Base-by-base conservation (phyloP, 352 stramenopile genomes). In the Globisporangium cylindrosporum region DNA sequence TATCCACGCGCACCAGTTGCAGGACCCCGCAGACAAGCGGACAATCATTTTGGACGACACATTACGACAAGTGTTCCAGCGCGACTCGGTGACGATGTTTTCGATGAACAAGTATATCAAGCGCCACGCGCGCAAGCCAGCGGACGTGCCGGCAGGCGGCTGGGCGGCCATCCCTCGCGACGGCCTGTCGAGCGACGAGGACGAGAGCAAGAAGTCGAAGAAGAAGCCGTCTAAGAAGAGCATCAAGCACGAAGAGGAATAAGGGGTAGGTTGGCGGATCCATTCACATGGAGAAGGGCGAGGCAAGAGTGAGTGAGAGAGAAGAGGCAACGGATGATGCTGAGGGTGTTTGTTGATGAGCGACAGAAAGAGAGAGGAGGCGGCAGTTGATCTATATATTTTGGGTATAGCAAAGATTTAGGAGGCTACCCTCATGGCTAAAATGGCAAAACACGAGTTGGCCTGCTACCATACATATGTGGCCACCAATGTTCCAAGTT, bases 1-100 rank as follows among this genome's bases (percentile, higher is more conserved):
- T 73, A 98, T 99, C 64, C 90, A 94, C 59, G 90, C 96, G 53
- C 84, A 99, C 67, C 76, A 97, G 25, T 77, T 99, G 54, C 97
- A 99, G 77, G 94, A 99, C 81, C 96, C 97, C 27, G 72, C 86
- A 15, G 90, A 99, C 71, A 97, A 98, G 75, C 89, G 92, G 20
- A 88, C 91, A 65, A 99, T 99, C 68, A 67, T 98, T 20, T 73
- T 97, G 59, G 94, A 98, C 73, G 82, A 93, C 58, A 90, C 73
- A 66, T 84, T 98, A 79, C 83, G 77, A 57, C 73, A 79, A 61
- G 84, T 92, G 48, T 95, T 95, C 74, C 78, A 93, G 74, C 83
- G 88, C 60, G 82, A 94, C 67, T 85, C 82, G 63, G 88, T 95
- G 64, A 95, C 88, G 55, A 94, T 94, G 86, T 95, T 95, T 71